Conservation (phyloP, 495 filamentous ascomycete genomes). For the Baudoinia panamericana region DNA sequence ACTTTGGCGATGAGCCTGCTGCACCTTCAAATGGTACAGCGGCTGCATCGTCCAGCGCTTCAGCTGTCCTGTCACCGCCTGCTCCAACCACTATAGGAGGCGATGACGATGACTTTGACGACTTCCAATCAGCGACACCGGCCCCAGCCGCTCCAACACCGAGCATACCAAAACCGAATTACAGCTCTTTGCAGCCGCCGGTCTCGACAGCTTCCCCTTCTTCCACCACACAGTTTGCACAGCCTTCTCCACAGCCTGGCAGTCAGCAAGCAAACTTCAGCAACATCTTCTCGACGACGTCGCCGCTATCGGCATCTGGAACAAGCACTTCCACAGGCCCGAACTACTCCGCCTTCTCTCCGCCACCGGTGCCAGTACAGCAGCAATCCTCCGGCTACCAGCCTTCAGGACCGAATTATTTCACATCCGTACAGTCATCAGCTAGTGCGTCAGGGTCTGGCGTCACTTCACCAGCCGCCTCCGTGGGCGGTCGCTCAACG, state of each 20-base stretch:
- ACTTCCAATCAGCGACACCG: slow-evolving; percentile 88
- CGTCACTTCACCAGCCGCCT: slow-evolving; percentile 29
- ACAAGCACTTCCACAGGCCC: slow-evolving; percentile 40
- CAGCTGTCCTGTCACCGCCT: slow-evolving; percentile 28
- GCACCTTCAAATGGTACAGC: slow-evolving; percentile 11
- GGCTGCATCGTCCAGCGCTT: background rate
- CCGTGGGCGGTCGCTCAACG: slow-evolving; percentile 19
- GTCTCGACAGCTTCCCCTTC: slow-evolving; percentile 53
- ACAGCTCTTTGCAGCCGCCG: slow-evolving; percentile 38
- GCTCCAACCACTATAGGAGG: slow-evolving; percentile 37
- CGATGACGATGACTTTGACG: slow-evolving; percentile 90
- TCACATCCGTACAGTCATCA: slow-evolving; percentile 53
- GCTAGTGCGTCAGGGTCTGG: slow-evolving; percentile 20
- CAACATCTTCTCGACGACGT: slow-evolving; percentile 69
- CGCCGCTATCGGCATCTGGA: slow-evolving; percentile 49
- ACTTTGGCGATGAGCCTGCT: slow-evolving; percentile 57
- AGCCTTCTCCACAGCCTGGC: slow-evolving; percentile 70
- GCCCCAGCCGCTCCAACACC: slow-evolving; percentile 31
- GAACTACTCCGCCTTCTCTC: slow-evolving; percentile 32
- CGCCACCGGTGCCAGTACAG: slow-evolving; percentile 34
- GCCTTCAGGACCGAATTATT: slow-evolving; percentile 79
- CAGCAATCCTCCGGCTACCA: slow-evolving; percentile 58
- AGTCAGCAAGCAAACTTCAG: slow-evolving; percentile 67
- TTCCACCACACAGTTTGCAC: slow-evolving; percentile 56
- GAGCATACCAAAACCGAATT: slow-evolving; percentile 22